phyloP scores from a whole-genome alignment of 176 grass and related monocot genomes.

The barley (Hordeum vulgare) region DNA sequence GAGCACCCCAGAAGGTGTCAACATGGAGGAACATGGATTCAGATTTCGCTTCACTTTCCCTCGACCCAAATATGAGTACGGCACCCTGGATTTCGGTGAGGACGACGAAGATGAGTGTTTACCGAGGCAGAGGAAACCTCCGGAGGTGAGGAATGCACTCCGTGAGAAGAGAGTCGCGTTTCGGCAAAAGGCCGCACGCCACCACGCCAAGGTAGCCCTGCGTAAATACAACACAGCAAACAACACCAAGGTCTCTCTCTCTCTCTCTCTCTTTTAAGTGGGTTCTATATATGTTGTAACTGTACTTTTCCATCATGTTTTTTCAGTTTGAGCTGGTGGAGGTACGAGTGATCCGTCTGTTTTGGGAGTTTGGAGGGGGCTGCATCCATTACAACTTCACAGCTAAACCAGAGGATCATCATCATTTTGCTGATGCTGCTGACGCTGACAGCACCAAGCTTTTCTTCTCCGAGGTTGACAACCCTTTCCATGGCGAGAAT shows the following conservation, averaged over 20 bases:
- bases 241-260: neutral
- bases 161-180: neutral
- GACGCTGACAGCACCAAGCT: neutral
- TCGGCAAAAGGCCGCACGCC: neutral
- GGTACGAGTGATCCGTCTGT: neutral
- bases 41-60: neutral
- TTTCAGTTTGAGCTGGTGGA: neutral
- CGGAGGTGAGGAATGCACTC: neutral
- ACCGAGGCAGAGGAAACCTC: neutral
- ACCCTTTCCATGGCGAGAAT: too few relatives aligned
- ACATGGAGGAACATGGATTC: neutral
- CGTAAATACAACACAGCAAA: neutral
- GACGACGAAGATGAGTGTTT: neutral
- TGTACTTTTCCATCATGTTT: neutral
- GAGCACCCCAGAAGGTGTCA: neutral
- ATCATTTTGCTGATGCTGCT: neutral
- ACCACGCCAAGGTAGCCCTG: neutral
- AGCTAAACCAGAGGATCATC: neutral
- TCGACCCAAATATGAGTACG: neutral
- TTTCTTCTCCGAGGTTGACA: too few relatives aligned
- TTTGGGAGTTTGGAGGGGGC: conserved; percentile 14
- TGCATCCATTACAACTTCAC: conserved; percentile 13
- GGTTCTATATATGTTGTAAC: neutral
- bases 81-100: too few relatives aligned
- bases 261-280: neutral